Conservation (phyloP, 1,139 yeast genomes). For the Geotrichum reessii region DNA sequence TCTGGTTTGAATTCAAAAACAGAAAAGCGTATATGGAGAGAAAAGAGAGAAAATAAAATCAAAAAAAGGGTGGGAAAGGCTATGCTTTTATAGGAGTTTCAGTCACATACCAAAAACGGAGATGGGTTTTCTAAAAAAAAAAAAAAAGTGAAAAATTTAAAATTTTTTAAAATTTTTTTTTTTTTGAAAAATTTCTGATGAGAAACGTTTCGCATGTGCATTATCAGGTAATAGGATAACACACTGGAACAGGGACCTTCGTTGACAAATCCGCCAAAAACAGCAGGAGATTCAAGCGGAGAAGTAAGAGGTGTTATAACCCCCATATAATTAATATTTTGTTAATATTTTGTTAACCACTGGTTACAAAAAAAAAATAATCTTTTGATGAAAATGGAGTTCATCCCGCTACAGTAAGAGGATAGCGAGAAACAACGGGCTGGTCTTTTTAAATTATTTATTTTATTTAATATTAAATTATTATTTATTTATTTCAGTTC, state of each 20-base stretch:
- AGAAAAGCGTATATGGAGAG: constrained; percentile 11
- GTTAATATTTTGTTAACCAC: not conserved
- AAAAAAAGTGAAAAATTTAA: not conserved
- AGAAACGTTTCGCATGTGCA: not conserved
- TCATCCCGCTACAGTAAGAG: not conserved
- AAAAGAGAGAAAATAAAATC: constrained; percentile 11
- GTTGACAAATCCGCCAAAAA: not conserved
- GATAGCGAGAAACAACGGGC: not conserved
- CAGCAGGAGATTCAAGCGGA: not conserved
- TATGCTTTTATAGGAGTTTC: not conserved
- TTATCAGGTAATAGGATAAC: not conserved
- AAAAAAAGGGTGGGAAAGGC: not conserved
- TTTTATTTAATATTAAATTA: not conserved
- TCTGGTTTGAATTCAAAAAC: constrained; percentile 5
- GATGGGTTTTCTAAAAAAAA: not conserved
- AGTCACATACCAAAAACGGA: not conserved
- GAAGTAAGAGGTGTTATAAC: not conserved
- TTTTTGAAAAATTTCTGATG: not conserved
- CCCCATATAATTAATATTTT: not conserved
- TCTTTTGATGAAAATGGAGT: not conserved
- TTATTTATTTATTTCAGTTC: not conserved
- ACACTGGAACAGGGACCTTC: not conserved
- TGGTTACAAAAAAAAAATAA: not conserved
- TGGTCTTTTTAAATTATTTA: no score
- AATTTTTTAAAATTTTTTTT: not conserved